These are phyloP conservation scores for Tetramitus jugosus DNA, from an alignment of 208 protist species.

Conservation along the genomic window DNA sequence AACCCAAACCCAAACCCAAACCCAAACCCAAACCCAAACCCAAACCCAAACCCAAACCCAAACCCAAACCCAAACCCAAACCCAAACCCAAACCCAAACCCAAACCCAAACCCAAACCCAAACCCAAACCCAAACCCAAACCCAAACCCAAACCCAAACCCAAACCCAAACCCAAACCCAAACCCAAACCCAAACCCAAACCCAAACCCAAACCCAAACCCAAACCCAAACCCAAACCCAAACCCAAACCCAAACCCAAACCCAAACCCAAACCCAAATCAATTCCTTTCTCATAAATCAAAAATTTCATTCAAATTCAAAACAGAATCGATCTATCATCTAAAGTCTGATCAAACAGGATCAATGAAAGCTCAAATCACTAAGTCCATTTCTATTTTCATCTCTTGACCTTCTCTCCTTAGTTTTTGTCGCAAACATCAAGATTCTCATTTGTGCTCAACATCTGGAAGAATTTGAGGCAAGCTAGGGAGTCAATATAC, in stretches of 20 bases:
- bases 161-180: slow-evolving; percentile 11
- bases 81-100: slow-evolving; percentile 7
- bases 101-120: slow-evolving; percentile 16
- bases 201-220: slow-evolving; percentile 7
- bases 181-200: slow-evolving; percentile 15
- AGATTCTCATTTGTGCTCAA: too few species aligned
- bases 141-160: slow-evolving; percentile 12
- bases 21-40: slow-evolving; percentile 16
- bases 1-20: slow-evolving; percentile 9
- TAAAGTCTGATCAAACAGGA: too few species aligned
- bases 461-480: too few species aligned
- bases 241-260: background rate
- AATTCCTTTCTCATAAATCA: too few species aligned
- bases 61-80: slow-evolving; percentile 16
- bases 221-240: background rate
- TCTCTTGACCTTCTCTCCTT: too few species aligned
- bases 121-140: slow-evolving; percentile 13
- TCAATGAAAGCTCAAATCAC: too few species aligned
- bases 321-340: too few species aligned
- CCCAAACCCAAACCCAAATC: background rate
- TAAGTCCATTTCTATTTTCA: too few species aligned
- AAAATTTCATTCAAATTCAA: too few species aligned
- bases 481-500: too few species aligned
- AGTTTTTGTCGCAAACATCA: too few species aligned
- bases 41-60: slow-evolving; percentile 15